Evolutionary conservation across 331 rosid species (phyloP).

Genomic region (Telfairia occidentalis): DNA sequence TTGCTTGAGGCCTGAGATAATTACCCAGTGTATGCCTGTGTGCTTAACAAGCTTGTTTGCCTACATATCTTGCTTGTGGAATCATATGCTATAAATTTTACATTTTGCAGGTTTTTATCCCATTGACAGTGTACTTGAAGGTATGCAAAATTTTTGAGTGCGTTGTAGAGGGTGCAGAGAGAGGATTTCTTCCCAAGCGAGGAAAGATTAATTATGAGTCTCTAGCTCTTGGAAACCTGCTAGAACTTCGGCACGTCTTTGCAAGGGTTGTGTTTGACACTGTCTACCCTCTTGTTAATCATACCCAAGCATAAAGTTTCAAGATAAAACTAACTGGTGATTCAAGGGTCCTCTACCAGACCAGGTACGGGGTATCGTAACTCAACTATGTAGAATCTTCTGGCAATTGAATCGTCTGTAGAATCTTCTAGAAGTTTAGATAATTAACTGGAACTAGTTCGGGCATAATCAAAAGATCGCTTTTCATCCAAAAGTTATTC

Average conservation of each 20-base stretch:
- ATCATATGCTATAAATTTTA: background rate
- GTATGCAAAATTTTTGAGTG: conserved; percentile 43
- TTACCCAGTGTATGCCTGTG: background rate
- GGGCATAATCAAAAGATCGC: background rate
- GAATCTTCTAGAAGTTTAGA: background rate
- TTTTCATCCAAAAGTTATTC: background rate
- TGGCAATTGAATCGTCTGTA: background rate
- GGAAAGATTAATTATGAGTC: conserved; percentile 43
- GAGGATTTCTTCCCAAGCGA: conserved; percentile 37
- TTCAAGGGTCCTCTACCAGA: background rate
- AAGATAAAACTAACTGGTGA: background rate
- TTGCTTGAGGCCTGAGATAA: background rate
- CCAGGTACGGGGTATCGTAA: background rate
- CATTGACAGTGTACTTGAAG: conserved; percentile 43
- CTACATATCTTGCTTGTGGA: background rate
- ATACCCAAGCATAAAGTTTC: background rate
- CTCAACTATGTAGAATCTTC: background rate
- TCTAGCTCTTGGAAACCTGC: conserved; percentile 37
- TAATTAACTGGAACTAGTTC: background rate
- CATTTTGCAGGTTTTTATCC: conserved; percentile 53
- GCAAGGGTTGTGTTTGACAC: conserved; percentile 81
- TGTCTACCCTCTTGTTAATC: conserved; percentile 39
- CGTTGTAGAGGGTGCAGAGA: conserved; percentile 15
- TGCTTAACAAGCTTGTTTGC: background rate
- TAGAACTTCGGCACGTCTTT: conserved; percentile 55